phyloP scores from a whole-genome alignment of 2,329 filamentous ascomycete species.

The Blastomyces emzantsi region DNA sequence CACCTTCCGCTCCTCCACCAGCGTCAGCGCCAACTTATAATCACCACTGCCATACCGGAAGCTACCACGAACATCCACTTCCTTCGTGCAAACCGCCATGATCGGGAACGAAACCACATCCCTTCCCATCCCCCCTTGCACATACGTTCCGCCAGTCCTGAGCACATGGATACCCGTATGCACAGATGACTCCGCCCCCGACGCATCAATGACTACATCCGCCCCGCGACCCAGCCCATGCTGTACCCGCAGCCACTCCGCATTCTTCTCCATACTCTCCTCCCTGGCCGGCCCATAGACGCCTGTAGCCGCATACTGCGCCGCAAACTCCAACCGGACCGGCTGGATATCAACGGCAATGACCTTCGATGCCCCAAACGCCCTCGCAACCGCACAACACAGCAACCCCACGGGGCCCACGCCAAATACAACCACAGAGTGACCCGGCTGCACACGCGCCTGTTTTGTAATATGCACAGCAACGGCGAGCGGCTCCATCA shows the following conservation, averaged over 20 bases:
- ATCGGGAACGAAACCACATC: conserved; percentile 85
- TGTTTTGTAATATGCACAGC: conserved; percentile 77
- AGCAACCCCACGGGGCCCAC: conserved; percentile 81
- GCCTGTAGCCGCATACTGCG: conserved; percentile 50
- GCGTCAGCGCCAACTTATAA: conserved; percentile 71
- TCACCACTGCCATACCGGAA: conserved; percentile 87
- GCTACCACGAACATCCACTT: conserved; percentile 75
- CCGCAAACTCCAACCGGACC: conserved; percentile 68
- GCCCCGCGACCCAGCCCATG: conserved; percentile 58
- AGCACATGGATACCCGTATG: conserved; percentile 65
- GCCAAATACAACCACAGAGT: conserved; percentile 74
- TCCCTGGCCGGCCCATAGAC: conserved; percentile 52
- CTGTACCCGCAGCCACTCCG: conserved; percentile 54
- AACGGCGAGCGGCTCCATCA: conserved; percentile 82
- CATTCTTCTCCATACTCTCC: conserved; percentile 61
- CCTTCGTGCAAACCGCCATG: conserved; percentile 80
- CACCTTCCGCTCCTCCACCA: conserved; percentile 64
- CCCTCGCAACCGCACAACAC: conserved; percentile 74
- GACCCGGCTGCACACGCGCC: conserved; percentile 61
- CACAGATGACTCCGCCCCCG: conserved; percentile 68
- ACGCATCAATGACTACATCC: conserved; percentile 72
- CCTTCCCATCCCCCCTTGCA: conserved; percentile 87
- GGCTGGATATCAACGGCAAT: conserved; percentile 84
- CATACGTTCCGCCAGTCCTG: conserved; percentile 62
- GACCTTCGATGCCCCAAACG: conserved; percentile 76